Evolutionary conservation across 2,329 filamentous ascomycete species (phyloP), one percentile per base, ranked within the genome.

Genomic region (Lachnellula hyalina): DNA sequence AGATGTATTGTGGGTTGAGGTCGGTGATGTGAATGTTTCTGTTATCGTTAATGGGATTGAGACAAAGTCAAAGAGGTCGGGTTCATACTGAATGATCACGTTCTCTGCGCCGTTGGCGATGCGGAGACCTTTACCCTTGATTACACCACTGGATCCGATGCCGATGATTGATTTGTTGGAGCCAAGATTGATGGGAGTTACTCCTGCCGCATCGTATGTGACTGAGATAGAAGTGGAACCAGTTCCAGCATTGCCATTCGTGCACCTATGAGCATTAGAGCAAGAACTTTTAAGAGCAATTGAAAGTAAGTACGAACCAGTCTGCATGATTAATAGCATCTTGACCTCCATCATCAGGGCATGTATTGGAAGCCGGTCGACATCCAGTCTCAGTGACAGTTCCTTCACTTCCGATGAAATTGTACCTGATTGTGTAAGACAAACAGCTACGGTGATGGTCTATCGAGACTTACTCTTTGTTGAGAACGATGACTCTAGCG

Each of bases 401-500:
- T 53, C 56, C 52, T 79, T 81, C 65, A 77, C 77, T 61, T 78
- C 77, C 44, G 66, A 80, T 34, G 77, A 77, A 50, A 80, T 71
- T 62, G 77, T 77, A 47, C 79, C 80, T 64, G 36, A 9, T 32
- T 40, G 15, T n/a, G 36, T n/a, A 7, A 15, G 17, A 1, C 8
- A 15, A 17, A 17, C 36, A 17, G 14, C n/a, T 40, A 4, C 9
- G 2, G 5, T n/a, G 9, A 7, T 40, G 36, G 5, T 14, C 8
- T 9, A 40, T 8, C 14, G 17, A 40, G 14, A 54, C 54, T 53
- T 34, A 60, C 47, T 74, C 75, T 65, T 81, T 79, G 66, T 77
- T 74, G 32, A 86, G 72, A 53, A 85, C 74, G 62, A 87, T 85
- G 56, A 79, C 77, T 19, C 81, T 78, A 11, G 83, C 63, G 14